Evolutionary conservation across 192 early-diverging fungal species (phyloP), one percentile per base, ranked within the genome.

Genomic region (Pilobolus umbonatus): DNA sequence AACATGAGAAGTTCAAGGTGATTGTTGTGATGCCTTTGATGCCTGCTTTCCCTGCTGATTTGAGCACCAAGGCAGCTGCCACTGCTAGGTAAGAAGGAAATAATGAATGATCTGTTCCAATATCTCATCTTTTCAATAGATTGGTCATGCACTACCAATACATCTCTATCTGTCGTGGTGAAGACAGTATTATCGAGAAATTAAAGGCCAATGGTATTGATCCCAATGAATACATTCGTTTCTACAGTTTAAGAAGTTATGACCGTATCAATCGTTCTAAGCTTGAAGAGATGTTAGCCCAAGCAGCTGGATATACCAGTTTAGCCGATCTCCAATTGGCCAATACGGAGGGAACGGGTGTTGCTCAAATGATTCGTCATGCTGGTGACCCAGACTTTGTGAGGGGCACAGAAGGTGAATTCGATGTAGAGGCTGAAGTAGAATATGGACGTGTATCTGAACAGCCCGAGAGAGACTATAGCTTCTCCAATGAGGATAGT

Each of bases 21-120:
- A 83, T 92, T 55, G 85, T 95, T 35, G 55, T 89, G 14, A 93
- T 95, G 75, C 93, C 93, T 22, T 74, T 93, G 29, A 85, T 91
- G 79, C 93, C 93, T 6, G 90, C 88, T 21, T 95, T 95, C 52
- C 83, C 89, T 42, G 91, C 87, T 42, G 91, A 93, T 60, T 76
- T 95, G 29, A 79, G 75, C 50, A 80, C 87, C 1, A 78, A 78
- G 21, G 91, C 85, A 31, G 87, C 90, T 0, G 89, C 83, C 9
- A 88, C 86, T 49, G 71, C 85, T 14, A 81, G 88, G 54, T 78
- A 75, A 47, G 57, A 35, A 0, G 11, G 24, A 30, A 29, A 12
- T 24, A 22, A 21, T 11, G 15, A n/a, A 43, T 38, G 12, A n/a
- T 22, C 31, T 48, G 34, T 35, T 42, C 2, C 8, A 10, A 42